These are phyloP conservation scores for Erysimum cheiri DNA, from an alignment of 441 rosid species.

Conservation along the genomic window DNA sequence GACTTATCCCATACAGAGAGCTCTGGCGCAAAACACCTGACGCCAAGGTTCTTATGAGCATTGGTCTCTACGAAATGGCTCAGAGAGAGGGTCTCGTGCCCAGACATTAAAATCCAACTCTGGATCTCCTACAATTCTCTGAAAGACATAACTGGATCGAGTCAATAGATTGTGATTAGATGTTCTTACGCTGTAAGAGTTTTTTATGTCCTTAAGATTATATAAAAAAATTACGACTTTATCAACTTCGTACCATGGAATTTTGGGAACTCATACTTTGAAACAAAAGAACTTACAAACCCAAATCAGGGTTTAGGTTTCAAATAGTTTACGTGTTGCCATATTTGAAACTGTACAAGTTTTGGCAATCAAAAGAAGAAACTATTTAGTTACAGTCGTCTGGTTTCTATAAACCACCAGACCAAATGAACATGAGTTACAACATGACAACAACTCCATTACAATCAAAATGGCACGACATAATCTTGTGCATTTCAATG, in stretches of 20 bases:
- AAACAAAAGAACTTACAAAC: constrained; percentile 15
- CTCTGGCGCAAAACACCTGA: constrained; percentile 85
- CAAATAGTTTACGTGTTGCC: constrained; percentile 13
- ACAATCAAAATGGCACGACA: constrained; percentile 7
- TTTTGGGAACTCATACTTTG: constrained; percentile 5
- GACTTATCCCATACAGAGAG: constrained; percentile 59
- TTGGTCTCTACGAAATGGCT: constrained; percentile 84
- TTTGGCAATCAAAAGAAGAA: constrained; percentile 34
- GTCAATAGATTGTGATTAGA: background rate
- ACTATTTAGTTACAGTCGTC: constrained; percentile 23
- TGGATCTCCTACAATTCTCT: background rate
- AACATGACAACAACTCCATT: constrained; percentile 19
- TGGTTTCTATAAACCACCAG: constrained; percentile 32
- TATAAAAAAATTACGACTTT: background rate
- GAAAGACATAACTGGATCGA: background rate
- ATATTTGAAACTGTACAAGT: constrained; percentile 36
- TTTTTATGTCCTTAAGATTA: background rate
- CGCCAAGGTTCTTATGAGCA: constrained; percentile 71
- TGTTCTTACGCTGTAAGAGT: constrained; percentile 5
- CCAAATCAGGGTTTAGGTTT: constrained; percentile 18
- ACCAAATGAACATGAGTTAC: constrained; percentile 31
- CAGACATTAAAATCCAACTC: constrained; percentile 30
- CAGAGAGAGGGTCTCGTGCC: constrained; percentile 60
- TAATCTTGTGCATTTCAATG: constrained; percentile 23
- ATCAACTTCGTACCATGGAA: background rate